Evolutionary conservation across 306 rosid genomes (phyloP).

Genomic region (Inga laurina): DNA sequence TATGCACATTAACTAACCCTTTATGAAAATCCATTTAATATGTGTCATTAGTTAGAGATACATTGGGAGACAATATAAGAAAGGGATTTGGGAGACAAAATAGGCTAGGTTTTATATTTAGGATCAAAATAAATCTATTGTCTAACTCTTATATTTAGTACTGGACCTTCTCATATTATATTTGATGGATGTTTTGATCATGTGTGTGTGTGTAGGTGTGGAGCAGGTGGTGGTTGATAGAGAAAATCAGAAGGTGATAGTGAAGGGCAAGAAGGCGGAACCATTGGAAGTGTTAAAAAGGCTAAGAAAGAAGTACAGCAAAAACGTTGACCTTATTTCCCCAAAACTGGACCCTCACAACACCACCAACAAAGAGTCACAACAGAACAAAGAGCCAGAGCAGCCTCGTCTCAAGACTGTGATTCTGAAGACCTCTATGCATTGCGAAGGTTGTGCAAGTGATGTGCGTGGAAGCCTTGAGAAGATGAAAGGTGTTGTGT

Average conservation of each 20-base stretch:
- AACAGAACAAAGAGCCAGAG: conserved; percentile 19
- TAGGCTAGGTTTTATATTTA: too few species aligned
- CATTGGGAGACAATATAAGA: too few species aligned
- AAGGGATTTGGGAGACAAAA: too few species aligned
- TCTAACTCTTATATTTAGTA: too few species aligned
- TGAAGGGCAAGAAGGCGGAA: conserved; percentile 57
- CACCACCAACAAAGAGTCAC: conserved; percentile 18
- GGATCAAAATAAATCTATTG: too few species aligned
- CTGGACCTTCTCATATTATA: too few species aligned
- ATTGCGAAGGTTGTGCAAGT: conserved; percentile 72
- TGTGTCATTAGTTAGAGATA: too few species aligned
- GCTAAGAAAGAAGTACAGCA: conserved; percentile 59
- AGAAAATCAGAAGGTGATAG: conserved; percentile 49
- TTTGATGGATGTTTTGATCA: too few species aligned
- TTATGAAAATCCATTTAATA: too few species aligned
- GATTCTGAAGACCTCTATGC: conserved; percentile 64
- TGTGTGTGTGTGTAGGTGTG: conserved; percentile 48
- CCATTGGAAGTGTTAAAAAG: conserved; percentile 59
- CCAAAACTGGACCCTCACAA: conserved; percentile 41
- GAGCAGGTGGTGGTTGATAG: conserved; percentile 53
- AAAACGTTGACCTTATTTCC: conserved; percentile 61
- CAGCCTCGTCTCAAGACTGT: conserved; percentile 34
- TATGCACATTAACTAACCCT: too few species aligned
- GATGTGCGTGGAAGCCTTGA: conserved; percentile 55
- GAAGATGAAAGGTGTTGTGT: conserved; percentile 62